Evolutionary conservation across 2,329 filamentous ascomycete genomes (phyloP), one percentile per base, ranked within the genome.

Genomic region (Aspergillus floridensis): DNA sequence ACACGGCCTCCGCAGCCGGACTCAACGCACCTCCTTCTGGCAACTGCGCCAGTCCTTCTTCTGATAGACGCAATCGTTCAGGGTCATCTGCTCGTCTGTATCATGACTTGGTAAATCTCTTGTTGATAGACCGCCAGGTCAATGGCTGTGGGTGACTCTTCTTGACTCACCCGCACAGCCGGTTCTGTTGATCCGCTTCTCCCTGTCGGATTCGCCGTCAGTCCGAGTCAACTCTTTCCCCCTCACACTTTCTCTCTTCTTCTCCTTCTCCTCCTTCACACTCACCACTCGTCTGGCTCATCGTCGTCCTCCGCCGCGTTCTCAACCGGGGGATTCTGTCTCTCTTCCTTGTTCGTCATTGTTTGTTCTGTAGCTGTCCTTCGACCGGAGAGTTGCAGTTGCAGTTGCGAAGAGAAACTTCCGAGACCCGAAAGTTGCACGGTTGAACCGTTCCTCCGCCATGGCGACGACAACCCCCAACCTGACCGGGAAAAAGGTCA

Each of bases 161-260:
- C 32, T 41, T 16, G 51, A 60, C 80, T 72, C 79, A 96, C 93
- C 88, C 77, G 92, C 86, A 72, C 93, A 98, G 59, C 93, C 95
- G 2, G 93, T 98, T 81, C 92, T 96, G 81, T 92, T 96, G 76
- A 98, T 98, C 73, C 95, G 85, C 84, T 96, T 93, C 81, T 98
- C 93, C 93, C 93, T 98, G 73, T 60, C 67, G 46, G 58, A 41
- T 21, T 35, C 32, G 62, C 66, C 62, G 67, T 66, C 68, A 48
- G 48, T 32, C 55, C 53, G 47, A 56, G 38, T 46, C 14, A 53
- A 49, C 35, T 31, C 50, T 19, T 35, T 57, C 19, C 8, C 38
- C 14, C 38, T 10, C 38, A 19, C n/a, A 6, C 7, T 16, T 19
- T 44, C 16, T 19, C 8, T 56, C 47, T 35, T 46, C 31, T 22